Percentiles rank a stretch among this genome's conserved stretches.
Conservation (phyloP, 2,329 filamentous ascomycete species). For the Fusarium luffae region DNA sequence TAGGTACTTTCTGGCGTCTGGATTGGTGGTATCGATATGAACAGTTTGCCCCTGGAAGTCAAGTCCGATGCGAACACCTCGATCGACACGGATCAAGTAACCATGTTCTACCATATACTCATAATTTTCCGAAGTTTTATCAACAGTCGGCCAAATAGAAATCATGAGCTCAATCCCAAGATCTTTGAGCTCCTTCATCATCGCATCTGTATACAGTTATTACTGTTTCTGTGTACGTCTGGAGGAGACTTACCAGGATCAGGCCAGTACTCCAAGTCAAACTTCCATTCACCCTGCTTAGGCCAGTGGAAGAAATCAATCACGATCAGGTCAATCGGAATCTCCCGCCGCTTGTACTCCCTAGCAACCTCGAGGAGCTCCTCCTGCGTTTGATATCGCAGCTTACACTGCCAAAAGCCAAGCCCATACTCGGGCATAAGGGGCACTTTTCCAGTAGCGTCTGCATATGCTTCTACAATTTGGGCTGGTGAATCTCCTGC, state of each 20-base stretch:
- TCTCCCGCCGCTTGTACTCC: slow-evolving; percentile 64
- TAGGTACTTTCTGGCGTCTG: slow-evolving; percentile 66
- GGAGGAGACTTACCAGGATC: slow-evolving; percentile 61
- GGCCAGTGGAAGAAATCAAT: slow-evolving; percentile 77
- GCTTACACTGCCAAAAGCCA: slow-evolving; percentile 76
- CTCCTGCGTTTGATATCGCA: slow-evolving; percentile 73
- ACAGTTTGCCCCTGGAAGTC: slow-evolving; percentile 68
- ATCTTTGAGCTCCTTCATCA: slow-evolving; percentile 69
- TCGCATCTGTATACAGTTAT: slow-evolving; percentile 57
- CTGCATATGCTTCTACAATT: slow-evolving; percentile 67
- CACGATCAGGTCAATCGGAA: slow-evolving; percentile 74
- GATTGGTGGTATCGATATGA: slow-evolving; percentile 73
- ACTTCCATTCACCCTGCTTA: slow-evolving; percentile 74
- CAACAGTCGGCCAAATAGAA: slow-evolving; percentile 75
- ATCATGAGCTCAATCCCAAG: slow-evolving; percentile 74
- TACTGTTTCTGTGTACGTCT: background rate
- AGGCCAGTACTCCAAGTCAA: slow-evolving; percentile 72
- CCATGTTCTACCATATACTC: slow-evolving; percentile 70
- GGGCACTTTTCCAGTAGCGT: slow-evolving; percentile 67
- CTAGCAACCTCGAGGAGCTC: slow-evolving; percentile 69
- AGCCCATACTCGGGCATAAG: slow-evolving; percentile 77
- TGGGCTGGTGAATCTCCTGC: slow-evolving; percentile 65
- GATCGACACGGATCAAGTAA: slow-evolving; percentile 68
- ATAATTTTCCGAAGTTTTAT: slow-evolving; percentile 68
- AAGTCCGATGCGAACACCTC: slow-evolving; percentile 68